Evolutionary conservation across 495 filamentous ascomycete species (phyloP).

Genomic region (Massariosphaeria phaeospora): DNA sequence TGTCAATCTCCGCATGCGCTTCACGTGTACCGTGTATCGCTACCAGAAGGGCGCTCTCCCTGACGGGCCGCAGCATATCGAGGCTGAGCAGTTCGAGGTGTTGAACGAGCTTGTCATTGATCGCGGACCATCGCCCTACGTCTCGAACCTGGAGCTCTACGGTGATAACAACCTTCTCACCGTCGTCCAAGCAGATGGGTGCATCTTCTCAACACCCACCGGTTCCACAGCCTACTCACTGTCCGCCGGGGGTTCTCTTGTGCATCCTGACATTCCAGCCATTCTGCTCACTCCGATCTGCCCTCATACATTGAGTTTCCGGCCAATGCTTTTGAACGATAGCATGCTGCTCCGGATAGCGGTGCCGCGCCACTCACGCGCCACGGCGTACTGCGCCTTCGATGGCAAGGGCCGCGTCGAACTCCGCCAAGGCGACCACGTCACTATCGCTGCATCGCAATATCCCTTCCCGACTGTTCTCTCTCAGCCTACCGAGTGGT

Average conservation of each 20-base stretch:
- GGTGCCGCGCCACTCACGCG: constrained; percentile 76
- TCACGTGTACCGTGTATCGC: constrained; percentile 90
- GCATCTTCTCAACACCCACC: constrained; percentile 94
- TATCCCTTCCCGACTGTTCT: constrained; percentile 96
- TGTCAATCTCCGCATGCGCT: constrained; percentile 93
- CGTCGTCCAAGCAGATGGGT: constrained; percentile 91
- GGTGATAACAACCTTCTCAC: constrained; percentile 90
- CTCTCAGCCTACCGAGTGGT: constrained; percentile 74
- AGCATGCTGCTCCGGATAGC: constrained; percentile 83
- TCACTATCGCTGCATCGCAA: constrained; percentile 87
- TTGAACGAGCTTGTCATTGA: constrained; percentile 98
- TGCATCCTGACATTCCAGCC: constrained; percentile 94
- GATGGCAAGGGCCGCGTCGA: constrained; percentile 95
- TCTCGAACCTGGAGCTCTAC: constrained; percentile 91
- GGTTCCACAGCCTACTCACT: constrained; percentile 90
- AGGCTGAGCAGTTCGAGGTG: constrained; percentile 81
- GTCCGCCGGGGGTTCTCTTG: constrained; percentile 89
- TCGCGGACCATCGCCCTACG: constrained; percentile 91
- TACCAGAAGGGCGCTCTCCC: constrained; percentile 17
- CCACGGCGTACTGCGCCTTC: constrained; percentile 91
- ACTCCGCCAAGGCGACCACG: constrained; percentile 83
- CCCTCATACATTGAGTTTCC: constrained; percentile 92
- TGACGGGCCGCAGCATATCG: constrained; percentile 33
- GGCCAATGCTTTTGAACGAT: constrained; percentile 98
- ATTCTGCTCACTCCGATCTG: constrained; percentile 98